A percentile compares a stretch with the other conserved stretches of the same genome.
These are phyloP conservation scores for Phylloboletellus chloephorus DNA, from an alignment of 1,284 basidiomycete genomes.

Conservation along the genomic window DNA sequence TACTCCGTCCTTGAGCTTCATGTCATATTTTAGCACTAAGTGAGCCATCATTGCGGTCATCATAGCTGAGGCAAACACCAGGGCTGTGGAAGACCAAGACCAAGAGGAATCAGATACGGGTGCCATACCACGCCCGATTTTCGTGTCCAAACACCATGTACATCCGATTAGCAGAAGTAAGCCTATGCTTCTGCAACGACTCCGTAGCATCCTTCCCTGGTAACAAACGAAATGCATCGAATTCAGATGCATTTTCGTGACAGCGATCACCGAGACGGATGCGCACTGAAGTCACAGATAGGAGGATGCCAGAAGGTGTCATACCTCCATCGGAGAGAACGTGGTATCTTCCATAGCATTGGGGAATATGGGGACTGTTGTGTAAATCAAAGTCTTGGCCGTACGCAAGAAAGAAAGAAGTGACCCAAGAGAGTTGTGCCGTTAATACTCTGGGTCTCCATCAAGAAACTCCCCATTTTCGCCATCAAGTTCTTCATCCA, in stretches of 20 bases:
- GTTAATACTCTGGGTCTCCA: slow-evolving; percentile 36
- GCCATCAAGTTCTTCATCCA: slow-evolving; percentile 38
- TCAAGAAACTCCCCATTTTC: slow-evolving; percentile 40
- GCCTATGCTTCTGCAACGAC: slow-evolving; percentile 18
- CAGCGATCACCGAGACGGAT: slow-evolving; percentile 34
- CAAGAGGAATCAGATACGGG: slow-evolving; percentile 3
- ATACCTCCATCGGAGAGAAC: slow-evolving; percentile 40
- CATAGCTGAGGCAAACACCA: slow-evolving; percentile 35
- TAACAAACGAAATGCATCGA: slow-evolving; percentile 37
- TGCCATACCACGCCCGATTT: slow-evolving; percentile 37
- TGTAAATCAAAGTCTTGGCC: slow-evolving; percentile 8
- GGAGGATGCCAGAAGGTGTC: slow-evolving; percentile 35
- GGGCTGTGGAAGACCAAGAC: slow-evolving; percentile 24
- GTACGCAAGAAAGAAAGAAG: not conserved
- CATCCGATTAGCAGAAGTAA: slow-evolving; percentile 30
- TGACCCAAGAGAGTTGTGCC: slow-evolving; percentile 29
- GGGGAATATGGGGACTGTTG: slow-evolving; percentile 33
- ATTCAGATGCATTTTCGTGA: slow-evolving; percentile 32
- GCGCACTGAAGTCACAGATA: slow-evolving; percentile 31
- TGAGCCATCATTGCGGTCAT: slow-evolving; percentile 36
- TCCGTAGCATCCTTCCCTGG: slow-evolving; percentile 19
- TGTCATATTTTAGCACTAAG: slow-evolving; percentile 35
- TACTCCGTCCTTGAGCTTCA: slow-evolving; percentile 32
- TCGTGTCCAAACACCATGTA: slow-evolving; percentile 42
- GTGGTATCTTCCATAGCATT: slow-evolving; percentile 35